A percentile compares a stretch with the other conserved stretches of the same genome.
phyloP scores from a whole-genome alignment of 345 rosid species.

The Gossypioides kirkii region DNA sequence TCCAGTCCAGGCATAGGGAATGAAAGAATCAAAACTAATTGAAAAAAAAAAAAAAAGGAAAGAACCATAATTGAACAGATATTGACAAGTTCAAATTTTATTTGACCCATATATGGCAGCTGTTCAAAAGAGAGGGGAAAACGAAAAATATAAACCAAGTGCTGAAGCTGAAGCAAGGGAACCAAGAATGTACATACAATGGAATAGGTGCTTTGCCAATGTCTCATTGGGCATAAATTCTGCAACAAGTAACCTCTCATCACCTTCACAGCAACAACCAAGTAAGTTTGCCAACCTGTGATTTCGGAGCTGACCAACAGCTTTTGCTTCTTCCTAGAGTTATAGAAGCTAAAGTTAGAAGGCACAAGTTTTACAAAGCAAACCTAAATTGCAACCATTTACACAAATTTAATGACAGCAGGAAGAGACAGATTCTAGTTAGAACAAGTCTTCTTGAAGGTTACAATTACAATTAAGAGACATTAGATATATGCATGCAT shows the following conservation, averaged over 20 bases:
- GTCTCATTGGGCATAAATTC: constrained; percentile 91
- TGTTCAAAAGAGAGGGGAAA: neutral
- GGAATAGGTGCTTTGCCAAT: constrained; percentile 92
- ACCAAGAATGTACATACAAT: constrained; percentile 45
- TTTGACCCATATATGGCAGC: neutral
- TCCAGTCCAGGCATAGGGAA: neutral
- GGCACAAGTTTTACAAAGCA: neutral
- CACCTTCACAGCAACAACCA: constrained; percentile 84
- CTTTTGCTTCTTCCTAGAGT: constrained; percentile 78
- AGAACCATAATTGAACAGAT: neutral
- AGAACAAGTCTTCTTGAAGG: constrained; percentile 6
- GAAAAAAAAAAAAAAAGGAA: neutral
- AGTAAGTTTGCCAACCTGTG: constrained; percentile 77
- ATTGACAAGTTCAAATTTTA: neutral
- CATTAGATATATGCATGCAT: neutral
- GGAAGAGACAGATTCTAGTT: neutral
- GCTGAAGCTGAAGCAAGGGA: neutral
- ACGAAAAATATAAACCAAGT: neutral
- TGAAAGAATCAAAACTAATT: neutral
- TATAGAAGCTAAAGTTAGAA: constrained; percentile 1
- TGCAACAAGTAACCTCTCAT: constrained; percentile 89
- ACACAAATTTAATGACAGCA: neutral
- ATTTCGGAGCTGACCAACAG: constrained; percentile 81
- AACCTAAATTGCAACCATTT: neutral
- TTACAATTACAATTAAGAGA: neutral